These are phyloP conservation scores for Wickerhamomyces subpelliculosus DNA, from an alignment of 805 yeast species.

Conservation along the genomic window DNA sequence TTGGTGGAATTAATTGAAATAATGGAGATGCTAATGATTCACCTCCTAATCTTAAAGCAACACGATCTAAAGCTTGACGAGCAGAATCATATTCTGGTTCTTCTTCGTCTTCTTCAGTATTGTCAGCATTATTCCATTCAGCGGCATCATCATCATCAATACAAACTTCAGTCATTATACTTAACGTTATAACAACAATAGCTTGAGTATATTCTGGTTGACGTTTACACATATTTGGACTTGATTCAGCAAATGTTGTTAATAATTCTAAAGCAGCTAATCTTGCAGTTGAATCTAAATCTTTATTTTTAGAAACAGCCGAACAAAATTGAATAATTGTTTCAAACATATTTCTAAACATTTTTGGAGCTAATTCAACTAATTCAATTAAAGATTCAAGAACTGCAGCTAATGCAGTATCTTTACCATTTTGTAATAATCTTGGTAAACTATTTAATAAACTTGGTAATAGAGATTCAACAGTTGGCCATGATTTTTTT, in stretches of 20 bases:
- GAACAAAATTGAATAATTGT: slow-evolving; percentile 82
- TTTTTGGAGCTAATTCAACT: slow-evolving; percentile 89
- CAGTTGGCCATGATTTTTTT: slow-evolving; percentile 66
- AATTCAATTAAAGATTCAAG: slow-evolving; percentile 84
- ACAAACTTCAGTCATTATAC: slow-evolving; percentile 90
- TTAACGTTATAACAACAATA: slow-evolving; percentile 65
- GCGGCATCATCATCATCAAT: slow-evolving; percentile 79
- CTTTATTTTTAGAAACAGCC: slow-evolving; percentile 75
- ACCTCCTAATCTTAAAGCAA: slow-evolving; percentile 78
- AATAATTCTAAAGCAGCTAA: slow-evolving; percentile 82
- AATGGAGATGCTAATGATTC: slow-evolving; percentile 77
- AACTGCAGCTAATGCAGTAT: slow-evolving; percentile 77
- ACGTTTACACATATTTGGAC: slow-evolving; percentile 91
- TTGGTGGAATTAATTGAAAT: slow-evolving; percentile 78
- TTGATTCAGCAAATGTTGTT: slow-evolving; percentile 85
- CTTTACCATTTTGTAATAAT: slow-evolving; percentile 71
- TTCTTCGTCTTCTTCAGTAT: slow-evolving; percentile 71
- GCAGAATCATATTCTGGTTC: slow-evolving; percentile 89
- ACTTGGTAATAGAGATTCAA: slow-evolving; percentile 76
- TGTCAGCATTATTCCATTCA: slow-evolving; percentile 82
- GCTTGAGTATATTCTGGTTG: slow-evolving; percentile 65
- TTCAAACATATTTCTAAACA: slow-evolving; percentile 87
- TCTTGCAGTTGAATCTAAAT: slow-evolving; percentile 72
- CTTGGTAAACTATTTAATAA: slow-evolving; percentile 83
- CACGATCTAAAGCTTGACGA: slow-evolving; percentile 90